Conservation (phyloP, 2,329 filamentous ascomycete species). For the Xylariales sp. region DNA sequence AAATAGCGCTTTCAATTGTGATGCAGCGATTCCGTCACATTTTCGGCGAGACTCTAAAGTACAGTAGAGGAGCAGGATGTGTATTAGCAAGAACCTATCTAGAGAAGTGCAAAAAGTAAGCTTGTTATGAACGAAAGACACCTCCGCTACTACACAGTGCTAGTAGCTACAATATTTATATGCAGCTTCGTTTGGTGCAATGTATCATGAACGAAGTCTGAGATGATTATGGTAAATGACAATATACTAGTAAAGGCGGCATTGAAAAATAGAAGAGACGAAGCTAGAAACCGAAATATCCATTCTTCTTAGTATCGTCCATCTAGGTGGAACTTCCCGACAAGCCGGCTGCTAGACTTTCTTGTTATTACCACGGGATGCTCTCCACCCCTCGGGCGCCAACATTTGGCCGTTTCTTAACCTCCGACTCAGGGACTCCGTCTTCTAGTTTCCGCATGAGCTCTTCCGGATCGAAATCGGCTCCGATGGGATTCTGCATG, state of each 20-base stretch:
- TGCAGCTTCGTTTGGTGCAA: no score
- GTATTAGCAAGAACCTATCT: background rate
- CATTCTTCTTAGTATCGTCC: background rate
- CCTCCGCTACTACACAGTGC: no score
- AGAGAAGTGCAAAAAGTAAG: background rate
- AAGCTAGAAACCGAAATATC: background rate
- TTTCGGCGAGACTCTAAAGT: background rate
- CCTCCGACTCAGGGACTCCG: conserved; percentile 43
- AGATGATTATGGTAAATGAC: background rate
- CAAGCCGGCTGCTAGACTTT: no score
- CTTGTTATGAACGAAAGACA: no score
- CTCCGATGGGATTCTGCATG: conserved; percentile 56
- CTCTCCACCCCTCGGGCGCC: conserved; percentile 41
- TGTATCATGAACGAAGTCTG: background rate
- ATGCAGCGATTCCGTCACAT: background rate
- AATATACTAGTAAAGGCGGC: background rate
- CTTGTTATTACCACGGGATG: conserved; percentile 11
- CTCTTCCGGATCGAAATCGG: conserved; percentile 59
- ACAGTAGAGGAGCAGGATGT: background rate
- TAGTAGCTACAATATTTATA: no score
- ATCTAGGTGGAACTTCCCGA: no score
- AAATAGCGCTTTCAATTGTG: background rate
- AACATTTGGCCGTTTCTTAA: conserved; percentile 46
- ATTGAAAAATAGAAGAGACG: background rate
- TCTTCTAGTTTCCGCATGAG: conserved; percentile 46